Conservation (phyloP, 257 asterid genomes). For the Solanum corneliomulleri region DNA sequence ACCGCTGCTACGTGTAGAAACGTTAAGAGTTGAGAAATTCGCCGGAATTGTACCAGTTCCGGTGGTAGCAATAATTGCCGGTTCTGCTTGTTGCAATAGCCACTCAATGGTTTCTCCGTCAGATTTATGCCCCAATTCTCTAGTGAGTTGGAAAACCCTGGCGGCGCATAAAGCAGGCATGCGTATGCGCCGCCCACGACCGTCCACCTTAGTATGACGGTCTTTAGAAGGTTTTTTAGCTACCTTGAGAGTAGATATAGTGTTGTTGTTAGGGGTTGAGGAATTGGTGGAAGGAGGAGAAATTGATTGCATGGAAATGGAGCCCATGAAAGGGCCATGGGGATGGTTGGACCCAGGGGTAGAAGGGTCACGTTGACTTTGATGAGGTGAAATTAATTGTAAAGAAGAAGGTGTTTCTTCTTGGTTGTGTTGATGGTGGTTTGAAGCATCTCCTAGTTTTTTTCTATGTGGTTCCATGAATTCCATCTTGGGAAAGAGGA, state of each 20-base stretch:
- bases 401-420: neutral
- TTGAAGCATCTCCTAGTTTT: neutral
- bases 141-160: constrained; percentile 25
- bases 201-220: constrained; percentile 36
- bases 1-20: neutral
- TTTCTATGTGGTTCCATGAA: neutral
- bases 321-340: constrained; percentile 23
- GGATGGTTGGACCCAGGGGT: constrained; percentile 1
- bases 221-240: constrained; percentile 22
- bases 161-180: constrained; percentile 36
- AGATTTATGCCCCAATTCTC: constrained; percentile 26
- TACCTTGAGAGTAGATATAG: neutral
- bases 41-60: neutral
- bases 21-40: neutral
- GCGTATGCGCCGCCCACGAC: constrained; percentile 29
- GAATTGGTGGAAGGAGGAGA: neutral
- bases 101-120: constrained; percentile 22
- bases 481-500: neutral
- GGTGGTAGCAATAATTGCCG: neutral
- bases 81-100: neutral
- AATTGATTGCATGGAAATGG: constrained; percentile 22
- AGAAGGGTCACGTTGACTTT: constrained; percentile 6
- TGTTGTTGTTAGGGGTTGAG: neutral
- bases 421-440: neutral
- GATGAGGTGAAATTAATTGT: neutral